Percentiles rank a stretch among this genome's conserved stretches.
Conservation (phyloP, 169 alveolate species). For the Cryptosporidium xiaoi region DNA sequence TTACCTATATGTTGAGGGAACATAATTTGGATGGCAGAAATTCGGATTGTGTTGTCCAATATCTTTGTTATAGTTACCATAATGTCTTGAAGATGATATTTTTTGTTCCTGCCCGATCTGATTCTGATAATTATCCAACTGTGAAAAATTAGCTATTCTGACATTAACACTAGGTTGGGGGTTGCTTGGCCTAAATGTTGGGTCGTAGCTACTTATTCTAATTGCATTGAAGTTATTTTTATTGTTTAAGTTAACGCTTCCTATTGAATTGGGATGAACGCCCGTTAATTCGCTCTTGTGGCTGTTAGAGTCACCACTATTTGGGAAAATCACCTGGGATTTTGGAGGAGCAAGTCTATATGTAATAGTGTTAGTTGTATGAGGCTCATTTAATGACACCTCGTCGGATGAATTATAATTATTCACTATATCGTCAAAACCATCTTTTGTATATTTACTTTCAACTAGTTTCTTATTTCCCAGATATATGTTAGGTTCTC, state of each 20-base stretch:
- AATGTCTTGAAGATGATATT: conserved; percentile 58
- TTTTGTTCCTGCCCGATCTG: conserved; percentile 38
- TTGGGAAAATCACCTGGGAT: conserved; percentile 71
- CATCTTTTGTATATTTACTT: background rate
- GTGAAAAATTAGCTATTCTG: conserved; percentile 57
- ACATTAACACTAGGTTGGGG: conserved; percentile 62
- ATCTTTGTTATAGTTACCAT: conserved; percentile 1
- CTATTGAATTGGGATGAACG: background rate
- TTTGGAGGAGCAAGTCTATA: conserved; percentile 68
- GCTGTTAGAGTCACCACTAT: background rate
- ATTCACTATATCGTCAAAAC: background rate
- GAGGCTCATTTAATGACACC: conserved; percentile 36
- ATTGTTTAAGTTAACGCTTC: background rate
- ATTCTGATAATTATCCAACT: conserved; percentile 18
- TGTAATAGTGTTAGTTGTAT: conserved; percentile 55
- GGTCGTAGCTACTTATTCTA: conserved; percentile 22
- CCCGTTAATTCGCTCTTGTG: conserved; percentile 12
- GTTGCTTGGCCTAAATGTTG: conserved; percentile 43
- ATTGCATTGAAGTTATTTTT: conserved; percentile 42
- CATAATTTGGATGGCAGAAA: conserved; percentile 13
- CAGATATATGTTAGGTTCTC: background rate
- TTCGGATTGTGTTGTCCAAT: conserved; percentile 11
- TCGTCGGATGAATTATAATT: background rate
- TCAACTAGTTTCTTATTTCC: background rate
- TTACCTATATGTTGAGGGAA: conserved; percentile 58